These are phyloP conservation scores for Thecaphora thlaspeos DNA, from an alignment of 1,284 basidiomycete species.

Conservation along the genomic window DNA sequence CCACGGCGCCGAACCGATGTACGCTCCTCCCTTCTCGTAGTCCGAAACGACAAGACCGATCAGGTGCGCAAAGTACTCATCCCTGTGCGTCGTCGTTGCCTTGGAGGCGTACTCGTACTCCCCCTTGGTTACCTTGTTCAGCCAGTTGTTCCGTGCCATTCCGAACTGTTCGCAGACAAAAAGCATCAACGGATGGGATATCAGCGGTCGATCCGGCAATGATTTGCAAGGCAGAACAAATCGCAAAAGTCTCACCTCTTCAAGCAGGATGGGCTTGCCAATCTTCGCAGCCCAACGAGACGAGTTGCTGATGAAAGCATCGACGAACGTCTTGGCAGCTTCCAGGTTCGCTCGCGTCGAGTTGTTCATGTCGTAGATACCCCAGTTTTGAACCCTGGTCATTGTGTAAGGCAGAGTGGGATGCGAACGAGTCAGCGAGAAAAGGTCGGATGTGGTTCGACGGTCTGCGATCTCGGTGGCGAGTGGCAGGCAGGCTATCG, in stretches of 20 bases:
- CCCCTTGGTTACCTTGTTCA: slow-evolving; percentile 12
- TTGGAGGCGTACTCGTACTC: slow-evolving; percentile 20
- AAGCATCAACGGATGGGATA: too few relatives aligned
- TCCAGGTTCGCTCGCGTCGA: slow-evolving; percentile 14
- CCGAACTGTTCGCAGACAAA: too few relatives aligned
- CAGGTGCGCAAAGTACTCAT: slow-evolving; percentile 27
- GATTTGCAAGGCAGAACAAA: too few relatives aligned
- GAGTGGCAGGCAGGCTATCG: too few relatives aligned
- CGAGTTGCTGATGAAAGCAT: slow-evolving; percentile 19
- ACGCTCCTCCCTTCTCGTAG: slow-evolving; percentile 11
- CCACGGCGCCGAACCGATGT: slow-evolving; percentile 26
- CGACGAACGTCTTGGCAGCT: slow-evolving; percentile 19
- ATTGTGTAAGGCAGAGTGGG: not conserved
- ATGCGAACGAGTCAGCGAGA: too few relatives aligned
- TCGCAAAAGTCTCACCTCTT: slow-evolving; percentile 27
- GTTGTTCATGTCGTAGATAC: slow-evolving; percentile 39
- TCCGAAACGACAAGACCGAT: slow-evolving; percentile 15
- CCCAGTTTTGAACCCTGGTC: slow-evolving; percentile 24
- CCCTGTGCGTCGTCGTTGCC: slow-evolving; percentile 28
- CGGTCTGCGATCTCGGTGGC: too few relatives aligned
- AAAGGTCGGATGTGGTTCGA: too few relatives aligned
- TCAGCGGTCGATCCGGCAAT: too few relatives aligned
- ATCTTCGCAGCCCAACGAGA: slow-evolving; percentile 7
- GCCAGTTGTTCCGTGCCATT: slow-evolving; percentile 45
- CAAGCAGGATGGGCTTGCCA: slow-evolving; percentile 33